Base-by-base conservation (phyloP, 1,139 yeast genomes). In the Saccharomyces hybrid region DNA sequence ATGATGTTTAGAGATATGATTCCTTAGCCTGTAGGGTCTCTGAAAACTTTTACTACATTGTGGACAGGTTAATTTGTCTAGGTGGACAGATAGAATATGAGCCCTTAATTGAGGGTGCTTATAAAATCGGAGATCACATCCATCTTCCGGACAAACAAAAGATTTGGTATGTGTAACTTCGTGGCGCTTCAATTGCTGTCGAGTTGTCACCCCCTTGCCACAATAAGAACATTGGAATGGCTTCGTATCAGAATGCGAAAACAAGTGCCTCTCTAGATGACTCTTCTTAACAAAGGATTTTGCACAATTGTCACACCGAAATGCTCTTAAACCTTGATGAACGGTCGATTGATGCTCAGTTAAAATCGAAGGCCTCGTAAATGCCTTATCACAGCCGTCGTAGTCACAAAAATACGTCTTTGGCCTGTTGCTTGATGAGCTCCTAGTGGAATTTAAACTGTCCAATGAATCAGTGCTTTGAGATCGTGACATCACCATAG, bases 131-230 rank as follows among this genome's bases (percentile, higher is more conserved):
- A 83, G 88, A 0, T 63, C 60, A 66, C 99, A 93, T 4, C 74
- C 80, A 34, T 78, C 82, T 60, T 77, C 75, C 1, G 78, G 72
- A 66, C 97, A 90, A 52, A 66, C 63, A 64, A 83, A 85, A 0
- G 91, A 81, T 60, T 84, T 84, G 4, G 83, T 80, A 68, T 90
- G 97, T 11, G 95, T 84, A 27, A 80, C 75, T 59, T 76, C 91
- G 67, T 93, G 99, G 54, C 96, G 77, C 60, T 80, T 81, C 59
- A 90, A 73, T 67, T 91, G 98, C 71, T 93, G 99, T 50, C 71
- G 71, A 0, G 96, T 80, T 57, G 85, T 85, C 55, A 88, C 86
- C 1, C 96, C 96, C 67, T 89, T 89, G 1, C 85, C 85, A 68
- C 99, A 93, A 0, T 77, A 71, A 0, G 82, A 71, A 64, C 99